These are phyloP conservation scores for Erythrobasidium hasegawianum DNA, from an alignment of 1,284 basidiomycete genomes.

Conservation along the genomic window DNA sequence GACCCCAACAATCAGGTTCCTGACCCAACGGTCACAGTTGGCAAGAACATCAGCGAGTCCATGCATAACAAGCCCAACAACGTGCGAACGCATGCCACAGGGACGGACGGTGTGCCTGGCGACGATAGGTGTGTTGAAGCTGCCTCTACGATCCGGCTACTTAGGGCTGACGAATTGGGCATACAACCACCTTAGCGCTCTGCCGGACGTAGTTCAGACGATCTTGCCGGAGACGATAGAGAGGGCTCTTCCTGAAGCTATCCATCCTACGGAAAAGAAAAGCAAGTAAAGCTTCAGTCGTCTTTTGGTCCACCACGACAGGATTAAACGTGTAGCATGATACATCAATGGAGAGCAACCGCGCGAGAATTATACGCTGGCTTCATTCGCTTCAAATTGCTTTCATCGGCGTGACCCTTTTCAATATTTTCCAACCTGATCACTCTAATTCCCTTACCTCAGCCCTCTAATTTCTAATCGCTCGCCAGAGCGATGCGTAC, in stretches of 20 bases:
- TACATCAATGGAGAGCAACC: not conserved
- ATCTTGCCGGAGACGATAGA: not conserved
- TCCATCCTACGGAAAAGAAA: not conserved
- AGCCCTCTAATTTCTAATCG: slow-evolving; percentile 43
- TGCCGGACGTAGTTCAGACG: not conserved
- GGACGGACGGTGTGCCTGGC: not conserved
- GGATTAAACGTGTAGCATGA: not conserved
- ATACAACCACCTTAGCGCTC: not conserved
- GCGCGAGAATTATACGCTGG: too few species aligned
- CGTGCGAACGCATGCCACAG: not conserved
- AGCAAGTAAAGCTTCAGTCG: not conserved
- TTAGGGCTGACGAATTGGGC: too few species aligned
- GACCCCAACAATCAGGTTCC: too few species aligned
- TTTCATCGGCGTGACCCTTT: too few species aligned
- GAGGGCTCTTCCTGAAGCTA: not conserved
- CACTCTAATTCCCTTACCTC: too few species aligned
- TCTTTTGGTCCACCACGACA: too few species aligned
- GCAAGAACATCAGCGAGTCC: not conserved
- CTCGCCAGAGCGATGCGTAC: slow-evolving; percentile 54
- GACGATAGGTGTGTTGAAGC: too few species aligned
- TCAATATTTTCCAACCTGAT: too few species aligned
- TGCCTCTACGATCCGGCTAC: too few species aligned
- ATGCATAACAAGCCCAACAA: slow-evolving; percentile 5
- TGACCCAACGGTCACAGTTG: not conserved
- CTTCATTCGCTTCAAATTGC: too few species aligned